phyloP scores from a whole-genome alignment of 176 grass and related monocot genomes.

The barley (Hordeum vulgare) region MorexV3_pseudomolecules_assembly NC_058522.1:474485705-474486204 shows the following conservation, averaged over 20 bases:
- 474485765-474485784: neutral
- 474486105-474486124: neutral
- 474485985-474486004: conserved; percentile 1
- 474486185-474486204: neutral
- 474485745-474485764: neutral
- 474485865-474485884: neutral
- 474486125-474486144: too few species aligned
- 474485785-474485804: neutral
- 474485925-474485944: conserved; percentile 4
- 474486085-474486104: neutral
- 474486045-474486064: neutral
- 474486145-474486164: neutral
- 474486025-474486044: neutral
- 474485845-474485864: conserved; percentile 2
- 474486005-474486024: conserved; percentile 14
- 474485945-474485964: conserved; percentile 1
- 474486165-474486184: neutral
- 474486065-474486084: too few species aligned
- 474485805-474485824: neutral
- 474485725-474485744: neutral
- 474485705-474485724: neutral
- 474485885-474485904: neutral
- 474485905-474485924: neutral
- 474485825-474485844: neutral
- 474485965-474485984: neutral